These are phyloP conservation scores for Simplicillium aogashimaense DNA, from an alignment of 2,329 filamentous ascomycete genomes.

Conservation along the genomic window DNA sequence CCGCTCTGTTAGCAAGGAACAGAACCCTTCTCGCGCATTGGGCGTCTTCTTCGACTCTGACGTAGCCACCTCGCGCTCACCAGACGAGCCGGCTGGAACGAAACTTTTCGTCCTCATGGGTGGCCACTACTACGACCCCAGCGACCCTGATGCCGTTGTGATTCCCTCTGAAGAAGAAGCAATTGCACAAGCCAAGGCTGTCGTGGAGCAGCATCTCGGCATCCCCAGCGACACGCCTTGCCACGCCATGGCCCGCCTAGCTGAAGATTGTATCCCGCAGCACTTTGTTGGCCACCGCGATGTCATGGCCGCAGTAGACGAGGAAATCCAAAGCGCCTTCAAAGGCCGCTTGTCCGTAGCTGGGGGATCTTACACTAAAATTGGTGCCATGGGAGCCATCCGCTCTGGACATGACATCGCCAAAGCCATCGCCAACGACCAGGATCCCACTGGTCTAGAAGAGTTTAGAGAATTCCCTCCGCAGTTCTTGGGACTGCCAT, in stretches of 20 bases:
- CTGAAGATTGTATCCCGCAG: constrained; percentile 76
- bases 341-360: constrained; percentile 54
- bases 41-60: constrained; percentile 90
- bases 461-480: constrained; percentile 8
- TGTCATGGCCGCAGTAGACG: constrained; percentile 47
- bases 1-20: constrained; percentile 53
- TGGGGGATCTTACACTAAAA: constrained; percentile 41
- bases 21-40: constrained; percentile 75
- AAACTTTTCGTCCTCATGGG: constrained; percentile 93
- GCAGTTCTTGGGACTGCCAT: too few species aligned
- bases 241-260: constrained; percentile 48
- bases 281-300: constrained; percentile 69
- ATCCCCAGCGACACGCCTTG: constrained; percentile 52
- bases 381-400: constrained; percentile 41
- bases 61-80: constrained; percentile 28
- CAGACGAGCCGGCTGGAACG: constrained; percentile 54
- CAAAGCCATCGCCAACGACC: constrained; percentile 19
- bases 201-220: constrained; percentile 65
- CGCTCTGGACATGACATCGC: constrained; percentile 39
- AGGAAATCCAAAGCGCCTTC: constrained; percentile 45
- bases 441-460: constrained; percentile 18
- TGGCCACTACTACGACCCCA: constrained; percentile 72
- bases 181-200: constrained; percentile 55
- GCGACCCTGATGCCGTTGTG: constrained; percentile 13
- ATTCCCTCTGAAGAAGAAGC: constrained; percentile 55